These are phyloP conservation scores for Trichoderma parareesei DNA, from an alignment of 495 filamentous ascomycete genomes.

Conservation along the genomic window DNA sequence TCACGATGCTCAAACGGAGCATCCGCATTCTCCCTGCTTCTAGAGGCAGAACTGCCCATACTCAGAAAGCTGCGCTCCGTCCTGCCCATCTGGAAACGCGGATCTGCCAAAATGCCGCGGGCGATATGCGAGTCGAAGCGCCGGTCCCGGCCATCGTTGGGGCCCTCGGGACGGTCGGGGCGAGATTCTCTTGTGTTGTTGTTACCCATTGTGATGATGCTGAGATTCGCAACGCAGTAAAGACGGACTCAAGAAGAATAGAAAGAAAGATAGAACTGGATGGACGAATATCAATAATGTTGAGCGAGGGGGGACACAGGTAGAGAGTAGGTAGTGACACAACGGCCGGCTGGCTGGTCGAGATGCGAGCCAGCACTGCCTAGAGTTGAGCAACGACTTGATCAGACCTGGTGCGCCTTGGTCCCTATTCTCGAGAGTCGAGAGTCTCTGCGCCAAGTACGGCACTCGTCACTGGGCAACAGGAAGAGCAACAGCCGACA, in stretches of 20 bases:
- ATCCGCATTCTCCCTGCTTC: slow-evolving; percentile 20
- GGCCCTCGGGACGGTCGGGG: slow-evolving; percentile 29
- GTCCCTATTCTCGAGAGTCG: background rate
- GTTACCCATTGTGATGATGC: slow-evolving; percentile 33
- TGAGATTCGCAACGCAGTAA: background rate
- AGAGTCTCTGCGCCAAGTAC: background rate
- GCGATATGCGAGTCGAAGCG: background rate
- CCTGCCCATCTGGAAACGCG: slow-evolving; percentile 20
- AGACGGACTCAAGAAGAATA: background rate
- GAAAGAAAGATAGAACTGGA: background rate
- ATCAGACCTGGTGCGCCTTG: background rate
- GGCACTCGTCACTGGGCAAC: background rate
- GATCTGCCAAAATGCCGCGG: slow-evolving; percentile 14
- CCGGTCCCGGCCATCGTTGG: background rate
- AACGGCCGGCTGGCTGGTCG: background rate
- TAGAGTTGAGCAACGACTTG: background rate
- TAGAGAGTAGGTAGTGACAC: background rate
- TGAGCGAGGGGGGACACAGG: background rate
- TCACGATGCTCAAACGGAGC: slow-evolving; percentile 55
- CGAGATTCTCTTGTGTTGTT: slow-evolving; percentile 51
- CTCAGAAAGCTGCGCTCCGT: slow-evolving; percentile 23
- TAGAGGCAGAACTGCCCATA: slow-evolving; percentile 15
- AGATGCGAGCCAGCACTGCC: background rate
- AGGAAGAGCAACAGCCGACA: background rate
- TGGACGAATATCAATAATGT: background rate